Evolutionary conservation across 805 yeast genomes (phyloP), one percentile per base, ranked within the genome.

Genomic region (Saturnispora mendoncae): DNA sequence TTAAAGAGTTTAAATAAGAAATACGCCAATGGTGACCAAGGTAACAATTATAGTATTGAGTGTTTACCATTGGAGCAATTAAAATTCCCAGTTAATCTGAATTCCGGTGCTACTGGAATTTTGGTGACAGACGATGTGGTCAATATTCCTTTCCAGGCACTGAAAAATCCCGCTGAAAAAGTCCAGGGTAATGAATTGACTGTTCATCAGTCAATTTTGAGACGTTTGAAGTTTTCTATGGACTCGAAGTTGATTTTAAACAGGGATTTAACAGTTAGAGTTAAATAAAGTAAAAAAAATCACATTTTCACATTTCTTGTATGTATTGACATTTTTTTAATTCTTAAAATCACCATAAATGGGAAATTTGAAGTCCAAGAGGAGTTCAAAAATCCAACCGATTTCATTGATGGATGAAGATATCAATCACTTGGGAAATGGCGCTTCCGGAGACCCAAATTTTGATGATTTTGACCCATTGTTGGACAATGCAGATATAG

Each of bases 1-100:
- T 30, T 41, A 2, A 17, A 23, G 6, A 38, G 34, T 23, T 29
- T 48, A 19, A 23, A 30, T 10, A 39, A 40, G 12, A 46, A 27
- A 26, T 39, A 41, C 18, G 23, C 31, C 21, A 23, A n/a, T 13
- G 41, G 33, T 14, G 28, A 30, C 19, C 29, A 26, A 14, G 17
- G 23, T 12, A 27, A 15, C 2, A 28, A 26, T 4, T 32, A 33
- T 9, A 41, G 35, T 14, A 35, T 38, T 2, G 18, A 14, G 4
- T 14, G 20, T 15, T 14, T 30, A 13, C 28, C 30, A 19, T 19
- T 15, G 13, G 20, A 29, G 27, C 27, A 37, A 17, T 10, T 37
- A 5, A 32, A 19, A 32, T 23, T 10, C 10, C 26, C 9, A 23
- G 6, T 23, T 23, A 10, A 6, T 23, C 10, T 10, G n/a, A n/a